A percentile compares a stretch with the other conserved stretches of the same genome.
Evolutionary conservation across 371 early-diverging fungal species (phyloP).

Genomic region (Encephalitozoon hellem): DNA sequence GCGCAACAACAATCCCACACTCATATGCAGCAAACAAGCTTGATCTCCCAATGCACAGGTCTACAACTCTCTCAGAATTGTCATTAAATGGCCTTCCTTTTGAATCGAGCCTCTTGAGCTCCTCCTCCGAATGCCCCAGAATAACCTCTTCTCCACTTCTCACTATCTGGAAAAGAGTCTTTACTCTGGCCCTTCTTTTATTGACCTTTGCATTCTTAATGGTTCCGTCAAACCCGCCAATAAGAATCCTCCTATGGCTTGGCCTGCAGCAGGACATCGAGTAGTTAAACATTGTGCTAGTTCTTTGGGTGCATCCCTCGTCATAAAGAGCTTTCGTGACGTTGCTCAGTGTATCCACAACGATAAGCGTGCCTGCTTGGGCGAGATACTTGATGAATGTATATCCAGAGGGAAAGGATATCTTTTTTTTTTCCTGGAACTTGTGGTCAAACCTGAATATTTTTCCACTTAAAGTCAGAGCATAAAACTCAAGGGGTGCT

Average conservation of each 20-base stretch:
- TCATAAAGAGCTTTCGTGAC: not conserved
- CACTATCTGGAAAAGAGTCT: not conserved
- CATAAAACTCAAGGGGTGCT: not conserved
- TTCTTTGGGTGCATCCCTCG: not conserved
- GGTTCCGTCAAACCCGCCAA: not conserved
- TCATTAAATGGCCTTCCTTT: not conserved
- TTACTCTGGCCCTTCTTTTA: not conserved
- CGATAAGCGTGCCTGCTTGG: not conserved
- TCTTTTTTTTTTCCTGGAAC: not conserved
- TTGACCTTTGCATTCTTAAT: not conserved
- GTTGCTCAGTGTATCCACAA: constrained; percentile 2
- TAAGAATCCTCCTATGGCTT: not conserved
- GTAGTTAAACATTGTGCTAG: not conserved
- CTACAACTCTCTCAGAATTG: not conserved
- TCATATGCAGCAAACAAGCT: not conserved
- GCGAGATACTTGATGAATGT: not conserved
- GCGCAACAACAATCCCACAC: not conserved
- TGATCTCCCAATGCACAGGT: not conserved
- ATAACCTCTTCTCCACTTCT: not conserved
- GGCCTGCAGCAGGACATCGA: not conserved
- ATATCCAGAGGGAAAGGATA: constrained; percentile 4
- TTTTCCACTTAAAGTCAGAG: not conserved
- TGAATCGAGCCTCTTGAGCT: not conserved
- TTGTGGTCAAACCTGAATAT: not conserved
- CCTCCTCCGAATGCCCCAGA: not conserved